Percentiles rank a stretch among this genome's conserved stretches.
Evolutionary conservation across 768 basidiomycete genomes (phyloP).

Genomic region (Leccinum fibrillosum): DNA sequence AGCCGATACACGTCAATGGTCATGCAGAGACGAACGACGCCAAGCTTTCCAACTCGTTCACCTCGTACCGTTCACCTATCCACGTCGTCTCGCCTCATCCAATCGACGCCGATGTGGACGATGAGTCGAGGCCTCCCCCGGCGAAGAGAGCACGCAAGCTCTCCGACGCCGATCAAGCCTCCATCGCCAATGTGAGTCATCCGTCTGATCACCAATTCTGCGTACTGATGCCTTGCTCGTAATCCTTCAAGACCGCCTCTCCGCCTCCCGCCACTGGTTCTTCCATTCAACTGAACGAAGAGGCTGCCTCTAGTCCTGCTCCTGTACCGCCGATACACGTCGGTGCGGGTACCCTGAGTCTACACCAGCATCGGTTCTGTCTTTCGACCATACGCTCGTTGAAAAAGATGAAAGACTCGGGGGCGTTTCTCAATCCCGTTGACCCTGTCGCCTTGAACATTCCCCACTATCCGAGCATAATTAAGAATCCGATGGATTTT

Average conservation of each 20-base stretch:
- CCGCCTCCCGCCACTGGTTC: slow-evolving; percentile 62
- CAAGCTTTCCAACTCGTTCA: slow-evolving; percentile 26
- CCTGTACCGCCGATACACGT: slow-evolving; percentile 1
- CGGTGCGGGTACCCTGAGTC: slow-evolving; percentile 46
- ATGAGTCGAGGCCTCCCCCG: slow-evolving; percentile 69
- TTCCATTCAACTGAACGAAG: slow-evolving; percentile 32
- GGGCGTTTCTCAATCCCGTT: slow-evolving; percentile 82
- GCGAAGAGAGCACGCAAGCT: slow-evolving; percentile 77
- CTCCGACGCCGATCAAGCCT: slow-evolving; percentile 74
- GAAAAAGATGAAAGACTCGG: slow-evolving; percentile 83
- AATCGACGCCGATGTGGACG: slow-evolving; percentile 23
- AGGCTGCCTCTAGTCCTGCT: slow-evolving; percentile 15
- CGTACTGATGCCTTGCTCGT: slow-evolving; percentile 46
- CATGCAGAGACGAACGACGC: slow-evolving; percentile 8
- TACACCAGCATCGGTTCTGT: slow-evolving; percentile 77
- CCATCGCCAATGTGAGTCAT: slow-evolving; percentile 65
- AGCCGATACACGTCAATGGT: slow-evolving; percentile 24
- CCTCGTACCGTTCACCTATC: slow-evolving; percentile 33
- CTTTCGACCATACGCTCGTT: slow-evolving; percentile 72
- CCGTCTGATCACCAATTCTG: slow-evolving; percentile 46
- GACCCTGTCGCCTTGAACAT: slow-evolving; percentile 80
- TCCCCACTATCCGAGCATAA: slow-evolving; percentile 84
- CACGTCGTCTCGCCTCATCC: slow-evolving; percentile 31
- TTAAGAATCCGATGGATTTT: slow-evolving; percentile 93
- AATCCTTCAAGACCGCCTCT: slow-evolving; percentile 58